A percentile compares a stretch with the other conserved stretches of the same genome.
phyloP scores from a whole-genome alignment of 495 filamentous ascomycete species.

The Xylaria intraflava region DNA sequence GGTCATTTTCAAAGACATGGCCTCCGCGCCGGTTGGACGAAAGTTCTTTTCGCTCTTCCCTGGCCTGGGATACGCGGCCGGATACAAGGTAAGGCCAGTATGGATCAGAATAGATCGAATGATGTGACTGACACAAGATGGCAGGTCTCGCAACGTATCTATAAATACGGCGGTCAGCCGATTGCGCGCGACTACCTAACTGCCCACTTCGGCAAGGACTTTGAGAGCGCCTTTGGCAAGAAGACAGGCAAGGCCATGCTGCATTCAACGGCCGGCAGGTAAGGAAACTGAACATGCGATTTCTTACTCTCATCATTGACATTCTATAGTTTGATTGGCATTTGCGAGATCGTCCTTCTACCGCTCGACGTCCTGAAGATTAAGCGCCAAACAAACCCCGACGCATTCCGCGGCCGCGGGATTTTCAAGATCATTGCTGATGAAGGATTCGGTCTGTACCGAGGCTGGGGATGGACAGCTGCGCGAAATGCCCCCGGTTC shows the following conservation, averaged over 20 bases:
- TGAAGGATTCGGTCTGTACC: constrained; percentile 93
- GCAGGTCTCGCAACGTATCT: constrained; percentile 84
- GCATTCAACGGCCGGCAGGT: constrained; percentile 94
- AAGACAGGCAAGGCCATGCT: constrained; percentile 97
- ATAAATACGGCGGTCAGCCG: constrained; percentile 98
- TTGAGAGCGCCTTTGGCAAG: constrained; percentile 86
- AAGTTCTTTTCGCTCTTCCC: constrained; percentile 97
- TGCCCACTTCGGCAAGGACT: constrained; percentile 70
- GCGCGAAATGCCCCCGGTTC: constrained; percentile 95
- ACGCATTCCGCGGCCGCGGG: constrained; percentile 92
- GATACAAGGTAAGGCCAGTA: constrained; percentile 71
- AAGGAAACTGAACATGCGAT: constrained; percentile 5
- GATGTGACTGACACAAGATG: constrained; percentile 1
- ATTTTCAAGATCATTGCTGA: constrained; percentile 83
- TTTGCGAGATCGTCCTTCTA: constrained; percentile 92
- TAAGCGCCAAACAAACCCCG: constrained; percentile 98
- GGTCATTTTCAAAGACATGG: constrained; percentile 91
- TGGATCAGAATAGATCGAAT: neutral
- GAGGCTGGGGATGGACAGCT: constrained; percentile 96
- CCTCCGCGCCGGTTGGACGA: constrained; percentile 54
- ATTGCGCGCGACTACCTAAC: constrained; percentile 87
- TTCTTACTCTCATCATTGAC: constrained; percentile 11
- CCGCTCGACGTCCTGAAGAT: constrained; percentile 98
- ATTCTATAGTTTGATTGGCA: constrained; percentile 70
- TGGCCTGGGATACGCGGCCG: constrained; percentile 91